A percentile compares a stretch with the other conserved stretches of the same genome.
phyloP scores from a whole-genome alignment of 2,329 filamentous ascomycete species.

The Westerdykella ornata region DNA sequence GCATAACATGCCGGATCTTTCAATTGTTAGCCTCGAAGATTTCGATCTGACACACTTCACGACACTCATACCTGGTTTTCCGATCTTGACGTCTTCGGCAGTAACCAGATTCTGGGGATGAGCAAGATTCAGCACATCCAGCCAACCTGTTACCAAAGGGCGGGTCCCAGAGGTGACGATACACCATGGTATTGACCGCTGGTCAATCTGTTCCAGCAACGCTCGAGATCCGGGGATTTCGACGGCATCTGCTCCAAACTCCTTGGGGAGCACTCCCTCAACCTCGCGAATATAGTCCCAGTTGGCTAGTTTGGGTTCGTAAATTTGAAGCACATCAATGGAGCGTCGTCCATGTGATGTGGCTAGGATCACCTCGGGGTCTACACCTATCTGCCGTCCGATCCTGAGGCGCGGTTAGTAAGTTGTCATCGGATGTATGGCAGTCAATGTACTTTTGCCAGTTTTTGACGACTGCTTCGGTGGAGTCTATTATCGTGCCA shows the following conservation, averaged over 20 bases:
- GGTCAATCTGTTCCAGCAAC: conserved; percentile 61
- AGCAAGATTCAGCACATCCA: conserved; percentile 45
- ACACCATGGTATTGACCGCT: conserved; percentile 64
- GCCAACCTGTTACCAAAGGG: conserved; percentile 46
- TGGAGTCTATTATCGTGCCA: conserved; percentile 78
- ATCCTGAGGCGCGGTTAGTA: conserved; percentile 47
- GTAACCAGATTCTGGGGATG: conserved; percentile 44
- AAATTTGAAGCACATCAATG: conserved; percentile 75
- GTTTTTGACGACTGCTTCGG: conserved; percentile 67
- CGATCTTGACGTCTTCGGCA: conserved; percentile 45
- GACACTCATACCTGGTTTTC: conserved; percentile 36
- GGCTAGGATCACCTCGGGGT: conserved; percentile 75
- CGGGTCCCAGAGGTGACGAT: conserved; percentile 57
- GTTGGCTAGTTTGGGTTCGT: conserved; percentile 78
- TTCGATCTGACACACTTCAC: too few relatives aligned
- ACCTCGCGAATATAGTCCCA: conserved; percentile 82
- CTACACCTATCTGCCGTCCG: conserved; percentile 74
- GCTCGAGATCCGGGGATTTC: conserved; percentile 78
- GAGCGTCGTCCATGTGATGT: conserved; percentile 86
- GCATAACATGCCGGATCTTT: conserved; percentile 44
- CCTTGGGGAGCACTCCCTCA: conserved; percentile 69
- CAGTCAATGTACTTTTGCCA: conserved; percentile 57
- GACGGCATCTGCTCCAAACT: conserved; percentile 68
- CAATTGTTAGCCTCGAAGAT: too few relatives aligned
- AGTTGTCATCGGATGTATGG: conserved; percentile 2